These are phyloP conservation scores for Botryotinia narcissicola DNA, from an alignment of 2,329 filamentous ascomycete genomes.

Conservation along the genomic window DNA sequence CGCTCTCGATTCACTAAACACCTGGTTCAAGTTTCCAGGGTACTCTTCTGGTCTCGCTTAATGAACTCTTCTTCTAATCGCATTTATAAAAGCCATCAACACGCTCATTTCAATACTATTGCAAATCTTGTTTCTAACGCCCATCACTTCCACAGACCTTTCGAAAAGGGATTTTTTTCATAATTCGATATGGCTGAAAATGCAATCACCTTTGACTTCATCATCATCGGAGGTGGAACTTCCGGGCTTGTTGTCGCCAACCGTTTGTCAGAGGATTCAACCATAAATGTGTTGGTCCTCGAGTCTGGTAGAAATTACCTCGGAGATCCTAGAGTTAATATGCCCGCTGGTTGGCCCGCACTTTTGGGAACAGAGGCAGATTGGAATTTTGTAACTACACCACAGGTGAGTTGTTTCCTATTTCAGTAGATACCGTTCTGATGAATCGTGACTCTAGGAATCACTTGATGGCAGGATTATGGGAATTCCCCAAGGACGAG, in stretches of 20 bases:
- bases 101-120: no score
- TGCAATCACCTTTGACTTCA: not conserved
- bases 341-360: constrained; percentile 27
- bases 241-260: constrained; percentile 38
- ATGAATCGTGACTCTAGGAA: not conserved
- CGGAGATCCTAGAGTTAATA: constrained; percentile 40
- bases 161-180: no score
- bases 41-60: no score
- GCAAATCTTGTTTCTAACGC: no score
- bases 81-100: no score
- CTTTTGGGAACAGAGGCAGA: constrained; percentile 13
- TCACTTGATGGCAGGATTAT: not conserved
- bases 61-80: no score
- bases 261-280: constrained; percentile 41
- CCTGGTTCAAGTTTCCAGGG: no score
- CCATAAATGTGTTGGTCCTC: constrained; percentile 42
- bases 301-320: constrained; percentile 42
- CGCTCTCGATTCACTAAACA: no score
- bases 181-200: no score
- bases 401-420: not conserved
- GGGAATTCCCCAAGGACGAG: constrained; percentile 33
- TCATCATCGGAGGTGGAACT: not conserved
- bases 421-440: not conserved
- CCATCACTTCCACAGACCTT: no score
- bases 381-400: constrained; percentile 16